Evolutionary conservation across 306 rosid species (phyloP), one percentile per base, ranked within the genome.

Genomic region (Boehmeria nivea): DNA sequence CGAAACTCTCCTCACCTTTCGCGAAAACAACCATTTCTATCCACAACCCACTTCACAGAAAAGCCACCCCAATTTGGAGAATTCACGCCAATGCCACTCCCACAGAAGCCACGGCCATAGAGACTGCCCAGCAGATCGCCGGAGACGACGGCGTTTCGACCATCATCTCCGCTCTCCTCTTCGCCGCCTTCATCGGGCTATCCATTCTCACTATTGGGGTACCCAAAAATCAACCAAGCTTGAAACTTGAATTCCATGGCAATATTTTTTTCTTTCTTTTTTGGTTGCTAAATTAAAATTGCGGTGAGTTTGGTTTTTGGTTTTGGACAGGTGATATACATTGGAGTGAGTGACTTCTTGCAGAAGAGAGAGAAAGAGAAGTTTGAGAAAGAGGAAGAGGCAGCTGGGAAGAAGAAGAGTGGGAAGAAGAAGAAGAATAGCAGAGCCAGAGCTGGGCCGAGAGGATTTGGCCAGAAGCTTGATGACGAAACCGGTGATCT

Each of bases 341-440:
- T 91, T 25, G 96, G 42, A 17, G 95, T 87, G 46, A 79, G 83
- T 9, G 99, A 87, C 58, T 91, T 74, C 51, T 67, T 91, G 72
- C 88, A 81, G 85, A 87, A 87, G 59, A 76, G 95, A 50, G 96
- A 91, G 81, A 82, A 61, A 37, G 99, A 91, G 1, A 91, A 84
- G 72, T 83, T 78, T 50, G 95, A 81, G 95, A 82, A 87, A 64
- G 87, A 50, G 34, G 51, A 45, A 22, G 54, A 82, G 49, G 69
- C 70, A 3, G 57, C 68, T 42, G 70, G 61, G 3, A 73, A 69
- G 57, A 68, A 69, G 48, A 76, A 68, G 17, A 57, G 51, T 48
- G 78, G 71, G 27, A 63, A 63, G n/a, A 90, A 70, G 66, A 85
- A 59, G 81, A 81, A 71, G 69, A 71, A 57, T 5, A 78, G 73